phyloP scores from a whole-genome alignment of 129 eudicot species.

The Centaurea solstitialis region DNA sequence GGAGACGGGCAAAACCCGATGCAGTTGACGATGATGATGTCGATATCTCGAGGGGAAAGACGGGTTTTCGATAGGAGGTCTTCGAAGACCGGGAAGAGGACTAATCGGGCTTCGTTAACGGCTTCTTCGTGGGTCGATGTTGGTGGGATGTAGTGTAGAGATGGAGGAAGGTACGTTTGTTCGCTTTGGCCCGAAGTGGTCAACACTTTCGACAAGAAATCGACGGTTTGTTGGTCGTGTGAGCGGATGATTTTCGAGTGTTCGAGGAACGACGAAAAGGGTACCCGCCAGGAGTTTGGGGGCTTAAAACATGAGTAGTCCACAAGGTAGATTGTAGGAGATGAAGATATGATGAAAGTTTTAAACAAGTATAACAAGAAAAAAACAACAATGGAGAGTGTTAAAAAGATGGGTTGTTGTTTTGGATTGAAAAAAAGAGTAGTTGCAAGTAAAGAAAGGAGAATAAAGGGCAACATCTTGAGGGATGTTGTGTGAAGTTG shows the following conservation, averaged over 20 bases:
- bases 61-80: constrained; percentile 58
- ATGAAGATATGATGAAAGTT: constrained; percentile 21
- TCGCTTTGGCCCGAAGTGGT: constrained; percentile 64
- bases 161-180: constrained; percentile 56
- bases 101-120: constrained; percentile 46
- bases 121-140: constrained; percentile 47
- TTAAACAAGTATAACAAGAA: background rate
- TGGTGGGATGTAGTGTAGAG: constrained; percentile 68
- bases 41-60: constrained; percentile 45
- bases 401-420: constrained; percentile 34
- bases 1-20: constrained; percentile 75
- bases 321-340: constrained; percentile 50
- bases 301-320: constrained; percentile 77
- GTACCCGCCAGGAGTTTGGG: constrained; percentile 65
- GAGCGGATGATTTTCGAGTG: constrained; percentile 43
- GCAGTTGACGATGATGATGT: constrained; percentile 70
- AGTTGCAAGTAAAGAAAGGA: constrained; percentile 26
- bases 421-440: constrained; percentile 24
- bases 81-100: constrained; percentile 62
- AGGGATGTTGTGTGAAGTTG: constrained; percentile 14
- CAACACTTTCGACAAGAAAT: constrained; percentile 55
- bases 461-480: constrained; percentile 12
- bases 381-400: constrained; percentile 16
- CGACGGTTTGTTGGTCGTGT: constrained; percentile 43
- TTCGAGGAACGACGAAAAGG: constrained; percentile 65